Evolutionary conservation across 108 stramenopile genomes (phyloP).

Genomic region (Cyclotella distinguenda): DNA sequence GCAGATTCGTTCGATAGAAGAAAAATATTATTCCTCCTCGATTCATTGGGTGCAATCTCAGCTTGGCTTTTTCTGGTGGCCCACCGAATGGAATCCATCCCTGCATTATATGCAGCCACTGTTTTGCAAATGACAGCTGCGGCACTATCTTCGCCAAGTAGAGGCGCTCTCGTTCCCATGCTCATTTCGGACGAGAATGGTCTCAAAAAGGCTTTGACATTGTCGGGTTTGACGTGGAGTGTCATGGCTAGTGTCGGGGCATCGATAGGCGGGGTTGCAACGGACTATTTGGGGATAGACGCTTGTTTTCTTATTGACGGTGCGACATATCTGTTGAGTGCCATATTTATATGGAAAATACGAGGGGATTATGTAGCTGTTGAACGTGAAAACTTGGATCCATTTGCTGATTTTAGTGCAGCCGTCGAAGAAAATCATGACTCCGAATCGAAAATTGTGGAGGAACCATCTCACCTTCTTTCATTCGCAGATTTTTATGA

Average conservation of each 20-base stretch:
- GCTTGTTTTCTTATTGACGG: slow-evolving; percentile 59
- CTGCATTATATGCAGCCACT: slow-evolving; percentile 53
- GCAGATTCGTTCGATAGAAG: slow-evolving; percentile 71
- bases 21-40: slow-evolving; percentile 52
- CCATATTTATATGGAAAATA: slow-evolving; percentile 41
- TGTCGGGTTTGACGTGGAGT: slow-evolving; percentile 58
- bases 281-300: slow-evolving; percentile 47
- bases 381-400: not conserved
- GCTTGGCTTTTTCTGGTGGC: slow-evolving; percentile 54
- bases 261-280: slow-evolving; percentile 53
- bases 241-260: slow-evolving; percentile 66
- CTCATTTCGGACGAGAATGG: slow-evolving; percentile 50
- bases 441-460: not conserved
- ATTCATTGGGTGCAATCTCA: slow-evolving; percentile 50
- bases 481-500: slow-evolving; percentile 9
- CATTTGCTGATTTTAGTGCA: not conserved
- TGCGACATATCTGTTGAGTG: slow-evolving; percentile 56
- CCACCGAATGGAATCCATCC: slow-evolving; percentile 45
- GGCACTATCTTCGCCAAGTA: slow-evolving; percentile 65
- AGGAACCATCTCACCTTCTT: slow-evolving; percentile 9
- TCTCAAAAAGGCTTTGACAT: slow-evolving; percentile 68
- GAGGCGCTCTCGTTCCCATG: slow-evolving; percentile 57
- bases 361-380: slow-evolving; percentile 19
- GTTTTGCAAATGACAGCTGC: slow-evolving; percentile 51
- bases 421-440: not conserved